Evolutionary conservation across 768 basidiomycete genomes (phyloP).

Genomic region (Zangia roseola): DNA sequence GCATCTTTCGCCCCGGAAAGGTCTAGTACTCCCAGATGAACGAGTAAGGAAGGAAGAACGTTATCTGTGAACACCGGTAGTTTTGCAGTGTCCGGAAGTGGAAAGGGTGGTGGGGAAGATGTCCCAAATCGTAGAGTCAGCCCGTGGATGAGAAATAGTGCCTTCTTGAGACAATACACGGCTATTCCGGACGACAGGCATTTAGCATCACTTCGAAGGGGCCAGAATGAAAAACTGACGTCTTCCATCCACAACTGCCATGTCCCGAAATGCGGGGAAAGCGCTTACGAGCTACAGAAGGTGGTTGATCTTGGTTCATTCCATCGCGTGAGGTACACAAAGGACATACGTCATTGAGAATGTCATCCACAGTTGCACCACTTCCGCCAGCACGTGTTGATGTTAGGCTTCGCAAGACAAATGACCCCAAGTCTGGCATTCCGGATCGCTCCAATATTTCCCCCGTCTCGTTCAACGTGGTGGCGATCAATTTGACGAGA

Average conservation of each 20-base stretch:
- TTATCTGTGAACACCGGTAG: constrained; percentile 79
- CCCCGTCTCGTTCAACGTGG: constrained; percentile 72
- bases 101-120: constrained; percentile 51
- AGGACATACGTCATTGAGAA: constrained; percentile 59
- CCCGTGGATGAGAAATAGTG: constrained; percentile 75
- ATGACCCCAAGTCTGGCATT: constrained; percentile 69
- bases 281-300: constrained; percentile 63
- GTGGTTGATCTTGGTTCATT: constrained; percentile 2
- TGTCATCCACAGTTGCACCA: constrained; percentile 47
- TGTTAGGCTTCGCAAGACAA: constrained; percentile 68
- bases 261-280: constrained; percentile 82
- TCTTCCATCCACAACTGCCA: constrained; percentile 61
- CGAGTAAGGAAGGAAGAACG: constrained; percentile 77
- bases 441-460: constrained; percentile 55
- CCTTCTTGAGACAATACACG: constrained; percentile 91
- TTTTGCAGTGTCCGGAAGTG: constrained; percentile 55
- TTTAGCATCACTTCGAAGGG: not conserved
- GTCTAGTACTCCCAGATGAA: constrained; percentile 75
- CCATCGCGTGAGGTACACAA: not conserved
- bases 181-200: constrained; percentile 38
- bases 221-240: constrained; percentile 39
- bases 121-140: constrained; percentile 65
- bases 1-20: constrained; percentile 46
- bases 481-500: constrained; percentile 64
- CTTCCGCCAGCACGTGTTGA: constrained; percentile 33